A percentile compares a stretch with the other conserved stretches of the same genome.
Conservation (phyloP, 257 asterid species). For the Striga asiatica region DNA sequence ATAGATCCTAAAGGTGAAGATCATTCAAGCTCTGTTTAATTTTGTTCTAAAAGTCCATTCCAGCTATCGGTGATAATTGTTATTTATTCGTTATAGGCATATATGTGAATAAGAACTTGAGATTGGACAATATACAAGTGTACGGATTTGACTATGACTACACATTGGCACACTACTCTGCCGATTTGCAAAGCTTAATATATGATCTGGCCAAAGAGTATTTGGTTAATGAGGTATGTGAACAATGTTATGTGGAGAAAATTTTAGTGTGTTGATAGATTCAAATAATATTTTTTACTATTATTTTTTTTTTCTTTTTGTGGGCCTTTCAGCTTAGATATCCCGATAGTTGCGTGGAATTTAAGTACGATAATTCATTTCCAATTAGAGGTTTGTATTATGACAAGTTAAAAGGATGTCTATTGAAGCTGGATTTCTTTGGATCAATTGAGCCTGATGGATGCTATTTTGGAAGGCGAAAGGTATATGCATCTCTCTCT, state of each 20-base stretch:
- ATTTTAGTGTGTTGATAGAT: constrained; percentile 3
- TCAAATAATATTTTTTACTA: neutral
- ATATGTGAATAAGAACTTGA: constrained; percentile 75
- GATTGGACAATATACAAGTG: constrained; percentile 78
- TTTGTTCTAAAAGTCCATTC: neutral
- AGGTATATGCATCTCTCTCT: constrained; percentile 32
- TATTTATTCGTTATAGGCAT: constrained; percentile 48
- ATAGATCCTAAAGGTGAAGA: constrained; percentile 72
- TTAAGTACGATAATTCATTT: constrained; percentile 74
- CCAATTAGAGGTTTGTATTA: constrained; percentile 92
- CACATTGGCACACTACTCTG: constrained; percentile 93
- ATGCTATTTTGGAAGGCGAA: constrained; percentile 91
- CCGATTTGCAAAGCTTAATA: constrained; percentile 73
- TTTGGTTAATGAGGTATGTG: constrained; percentile 88
- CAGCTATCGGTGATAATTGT: neutral
- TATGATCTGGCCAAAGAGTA: constrained; percentile 82
- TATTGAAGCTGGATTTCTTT: constrained; percentile 91
- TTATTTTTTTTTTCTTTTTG: neutral
- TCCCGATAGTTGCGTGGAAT: constrained; percentile 73
- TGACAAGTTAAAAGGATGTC: constrained; percentile 87
- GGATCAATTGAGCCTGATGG: constrained; percentile 97
- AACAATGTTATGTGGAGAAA: constrained; percentile 5
- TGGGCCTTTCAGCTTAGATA: constrained; percentile 63
- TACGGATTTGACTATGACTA: constrained; percentile 96
- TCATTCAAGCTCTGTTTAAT: neutral